Evolutionary conservation across 2,329 filamentous ascomycete species (phyloP).

Genomic region (Phialemoniopsis sp.): DNA sequence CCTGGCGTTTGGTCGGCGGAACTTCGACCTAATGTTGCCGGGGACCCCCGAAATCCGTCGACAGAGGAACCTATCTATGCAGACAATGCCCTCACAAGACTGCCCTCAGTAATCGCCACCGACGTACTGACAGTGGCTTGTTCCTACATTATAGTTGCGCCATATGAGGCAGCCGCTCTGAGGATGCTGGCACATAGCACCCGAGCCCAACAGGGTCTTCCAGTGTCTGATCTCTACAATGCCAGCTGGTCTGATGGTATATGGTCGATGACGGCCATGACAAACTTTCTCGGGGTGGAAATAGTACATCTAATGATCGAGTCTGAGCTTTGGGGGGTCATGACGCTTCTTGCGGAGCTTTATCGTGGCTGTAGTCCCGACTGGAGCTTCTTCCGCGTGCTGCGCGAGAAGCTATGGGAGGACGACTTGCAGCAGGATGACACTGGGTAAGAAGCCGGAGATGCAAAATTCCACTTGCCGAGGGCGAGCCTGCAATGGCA

Average conservation of each 20-base stretch:
- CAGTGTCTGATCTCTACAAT: constrained; percentile 31
- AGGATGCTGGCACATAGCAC: constrained; percentile 39
- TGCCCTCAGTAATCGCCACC: constrained; percentile 43
- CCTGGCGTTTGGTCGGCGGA: constrained; percentile 56
- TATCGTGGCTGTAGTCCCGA: constrained; percentile 9
- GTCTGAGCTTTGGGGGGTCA: constrained; percentile 38
- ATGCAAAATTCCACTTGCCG: too few relatives aligned
- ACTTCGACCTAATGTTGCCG: constrained; percentile 40
- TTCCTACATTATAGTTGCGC: constrained; percentile 36
- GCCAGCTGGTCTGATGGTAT: constrained; percentile 29
- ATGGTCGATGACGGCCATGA: constrained; percentile 29
- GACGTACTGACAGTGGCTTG: constrained; percentile 40
- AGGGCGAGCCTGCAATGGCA: too few relatives aligned
- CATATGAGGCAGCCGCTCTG: constrained; percentile 41
- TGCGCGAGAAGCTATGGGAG: constrained; percentile 16
- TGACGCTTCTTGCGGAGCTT: constrained; percentile 23
- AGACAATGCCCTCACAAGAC: constrained; percentile 42
- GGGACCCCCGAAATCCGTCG: constrained; percentile 1
- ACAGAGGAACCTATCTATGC: constrained; percentile 18
- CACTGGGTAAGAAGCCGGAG: too few relatives aligned
- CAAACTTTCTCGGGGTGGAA: constrained; percentile 43
- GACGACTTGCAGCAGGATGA: constrained; percentile 4
- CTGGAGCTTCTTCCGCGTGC: constrained; percentile 8
- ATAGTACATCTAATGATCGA: constrained; percentile 38
- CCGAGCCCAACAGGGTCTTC: constrained; percentile 29